Evolutionary conservation across 2,329 filamentous ascomycete genomes (phyloP), one percentile per base, ranked within the genome.

Genomic region (Scedosporium dehoogii): DNA sequence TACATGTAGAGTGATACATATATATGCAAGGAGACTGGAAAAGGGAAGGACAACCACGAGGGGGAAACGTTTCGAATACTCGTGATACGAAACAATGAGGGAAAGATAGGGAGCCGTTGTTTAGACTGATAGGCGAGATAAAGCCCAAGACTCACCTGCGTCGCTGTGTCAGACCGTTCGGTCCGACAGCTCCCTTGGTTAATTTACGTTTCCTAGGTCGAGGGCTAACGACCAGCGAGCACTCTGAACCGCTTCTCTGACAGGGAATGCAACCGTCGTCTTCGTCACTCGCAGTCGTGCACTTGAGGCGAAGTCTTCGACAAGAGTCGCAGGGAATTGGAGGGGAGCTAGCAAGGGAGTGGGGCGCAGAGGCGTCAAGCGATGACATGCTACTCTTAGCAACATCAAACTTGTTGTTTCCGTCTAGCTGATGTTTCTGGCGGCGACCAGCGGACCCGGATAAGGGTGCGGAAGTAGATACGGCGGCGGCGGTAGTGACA

Each of bases 151-250:
- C 85, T 78, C 79, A 90, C 88, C 87, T 88, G 48, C 48, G 48
- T 81, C 87, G 83, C 76, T 89, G 90, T 70, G 81, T 82, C 67
- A 78, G 76, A 66, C 78, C 81, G 66, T 87, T 84, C 48, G 10
- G 48, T 66, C 85, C 83, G 70, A 79, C 76, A 64, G 79, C 77
- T 68, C 86, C 83, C 69, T 84, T 81, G 74, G 87, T 85, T 66
- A 90, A 76, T 78, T 92, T 93, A 72, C 91, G 83, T 79, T 94
- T 94, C 68, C 90, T 84, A 63, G 88, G 86, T 70, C 87, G 85
- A 25, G 90, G 90, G 73, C 88, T 91, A 67, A 88, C 85, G 59
- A 87, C 81, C 72, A 92, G 86, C 53, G 90, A 92, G 75, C 90
- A 94, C 68, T 91, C 87, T 71, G 90, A 84, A 69, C 87, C 88